Conservation (phyloP, 2,329 filamentous ascomycete genomes). For the Colletotrichum liriopes region DNA sequence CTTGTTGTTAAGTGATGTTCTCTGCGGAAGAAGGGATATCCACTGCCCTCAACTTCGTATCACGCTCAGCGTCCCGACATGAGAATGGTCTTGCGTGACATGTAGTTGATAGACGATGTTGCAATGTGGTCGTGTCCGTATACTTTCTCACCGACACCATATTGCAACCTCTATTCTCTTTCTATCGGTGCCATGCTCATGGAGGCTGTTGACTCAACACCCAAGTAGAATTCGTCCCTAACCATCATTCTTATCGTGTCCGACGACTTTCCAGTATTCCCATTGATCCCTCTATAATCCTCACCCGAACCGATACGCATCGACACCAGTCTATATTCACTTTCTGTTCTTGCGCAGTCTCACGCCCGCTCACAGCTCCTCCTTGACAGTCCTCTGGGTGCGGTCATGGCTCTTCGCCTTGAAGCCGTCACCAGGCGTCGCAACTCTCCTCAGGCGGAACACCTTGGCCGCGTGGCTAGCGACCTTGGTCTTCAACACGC, state of each 20-base stretch:
- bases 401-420: slow-evolving; percentile 44
- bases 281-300: not conserved
- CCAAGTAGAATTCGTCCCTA: too few species aligned
- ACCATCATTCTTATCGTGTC: not conserved
- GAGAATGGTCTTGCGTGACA: not conserved
- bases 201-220: not conserved
- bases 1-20: not conserved
- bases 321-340: not conserved
- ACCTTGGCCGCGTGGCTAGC: slow-evolving; percentile 44
- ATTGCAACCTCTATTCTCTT: too few species aligned
- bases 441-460: slow-evolving; percentile 44
- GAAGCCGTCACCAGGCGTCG: slow-evolving; percentile 42
- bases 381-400: slow-evolving; percentile 42
- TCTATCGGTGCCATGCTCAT: too few species aligned
- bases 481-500: slow-evolving; percentile 38
- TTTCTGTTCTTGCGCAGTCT: not conserved
- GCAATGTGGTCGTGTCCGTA: not conserved
- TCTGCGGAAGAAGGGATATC: not conserved
- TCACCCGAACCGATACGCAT: not conserved
- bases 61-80: not conserved
- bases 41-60: too few species aligned
- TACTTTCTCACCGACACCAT: not conserved
- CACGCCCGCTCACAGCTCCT: slow-evolving; percentile 38
- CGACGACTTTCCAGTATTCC: not conserved
- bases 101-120: not conserved